A percentile compares a stretch with the other conserved stretches of the same genome.
Evolutionary conservation across 257 asterid species (phyloP).

Genomic region (Capsicum rhomboideum): DNA sequence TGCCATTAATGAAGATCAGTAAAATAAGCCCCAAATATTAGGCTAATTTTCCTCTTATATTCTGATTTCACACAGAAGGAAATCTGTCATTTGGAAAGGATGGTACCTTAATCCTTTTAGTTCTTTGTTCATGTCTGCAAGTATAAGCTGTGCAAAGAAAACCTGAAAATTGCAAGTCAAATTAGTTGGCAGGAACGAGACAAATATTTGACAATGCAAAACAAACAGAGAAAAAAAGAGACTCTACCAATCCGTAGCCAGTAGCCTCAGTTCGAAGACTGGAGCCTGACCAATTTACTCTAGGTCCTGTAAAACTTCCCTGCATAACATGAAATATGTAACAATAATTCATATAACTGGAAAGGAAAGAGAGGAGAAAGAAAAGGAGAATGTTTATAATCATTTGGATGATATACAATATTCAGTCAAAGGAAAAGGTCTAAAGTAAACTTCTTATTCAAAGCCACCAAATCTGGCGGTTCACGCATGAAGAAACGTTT

Average conservation of each 20-base stretch:
- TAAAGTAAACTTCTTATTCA: background rate
- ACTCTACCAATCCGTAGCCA: constrained; percentile 91
- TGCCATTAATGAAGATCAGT: background rate
- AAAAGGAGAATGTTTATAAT: background rate
- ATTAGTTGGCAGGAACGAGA: constrained; percentile 7
- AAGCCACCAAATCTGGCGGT: background rate
- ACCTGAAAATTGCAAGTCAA: constrained; percentile 50
- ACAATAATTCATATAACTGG: background rate
- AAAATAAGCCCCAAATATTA: background rate
- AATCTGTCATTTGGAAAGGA: background rate
- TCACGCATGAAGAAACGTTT: background rate
- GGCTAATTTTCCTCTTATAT: background rate
- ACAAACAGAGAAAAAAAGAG: background rate
- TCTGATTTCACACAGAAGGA: background rate
- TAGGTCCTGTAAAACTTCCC: constrained; percentile 98
- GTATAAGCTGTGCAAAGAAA: constrained; percentile 89
- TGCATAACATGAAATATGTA: constrained; percentile 21
- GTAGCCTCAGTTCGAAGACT: constrained; percentile 99
- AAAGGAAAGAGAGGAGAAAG: background rate
- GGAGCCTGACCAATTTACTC: constrained; percentile 95
- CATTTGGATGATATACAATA: background rate
- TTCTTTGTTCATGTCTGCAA: constrained; percentile 97
- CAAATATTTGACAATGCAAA: background rate
- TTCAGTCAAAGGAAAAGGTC: background rate
- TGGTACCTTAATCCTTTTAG: constrained; percentile 89